Evolutionary conservation across 495 filamentous ascomycete species (phyloP), one percentile per base, ranked within the genome.

Genomic region (Trichoderma virens): DNA sequence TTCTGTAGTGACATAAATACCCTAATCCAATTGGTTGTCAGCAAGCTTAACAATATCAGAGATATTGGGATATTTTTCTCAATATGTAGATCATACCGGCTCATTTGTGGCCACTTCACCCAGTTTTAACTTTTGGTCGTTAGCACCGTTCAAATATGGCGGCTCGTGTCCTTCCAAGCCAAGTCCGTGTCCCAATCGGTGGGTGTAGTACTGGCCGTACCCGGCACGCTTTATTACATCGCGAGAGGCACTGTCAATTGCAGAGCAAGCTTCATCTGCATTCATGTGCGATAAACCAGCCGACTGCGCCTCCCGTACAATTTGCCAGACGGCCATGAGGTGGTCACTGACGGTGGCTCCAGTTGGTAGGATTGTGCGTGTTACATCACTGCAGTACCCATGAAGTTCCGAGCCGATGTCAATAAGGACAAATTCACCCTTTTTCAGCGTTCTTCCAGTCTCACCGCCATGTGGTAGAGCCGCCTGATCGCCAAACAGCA

Each of bases 131-230:
- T 59, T 70, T 41, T 73, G 69, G 30, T 59, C 20, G 54, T 73
- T 73, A 0, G 71, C 71, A 5, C 71, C 71, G 56, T 73, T 73
- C n/a, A 73, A 61, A 41, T 73, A 73, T 0, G 71, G 71, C 62
- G 68, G 71, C 59, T 73, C 71, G 59, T 72, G 71, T 25, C 67
- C 64, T 45, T 73, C 71, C 45, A 73, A 34, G 30, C 69, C 71
- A 8, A 73, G 31, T 8, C 71, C 70, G 63, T 71, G 70, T 31
- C 69, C 70, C 13, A 72, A 64, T 9, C 70, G 64, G 65, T 72
- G 70, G 2, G 69, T 72, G 41, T 68, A 72, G 65, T 54, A 72
- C 30, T 65, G 64, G 11, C 66, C 70, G 27, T 69, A 72, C 28
- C 66, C 69, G 3, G 23, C 59, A 31, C 11, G 38, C 11, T 41